Evolutionary conservation across 805 yeast genomes (phyloP), one percentile per base, ranked within the genome.

Genomic region (Wickerhamiella azyma): DNA sequence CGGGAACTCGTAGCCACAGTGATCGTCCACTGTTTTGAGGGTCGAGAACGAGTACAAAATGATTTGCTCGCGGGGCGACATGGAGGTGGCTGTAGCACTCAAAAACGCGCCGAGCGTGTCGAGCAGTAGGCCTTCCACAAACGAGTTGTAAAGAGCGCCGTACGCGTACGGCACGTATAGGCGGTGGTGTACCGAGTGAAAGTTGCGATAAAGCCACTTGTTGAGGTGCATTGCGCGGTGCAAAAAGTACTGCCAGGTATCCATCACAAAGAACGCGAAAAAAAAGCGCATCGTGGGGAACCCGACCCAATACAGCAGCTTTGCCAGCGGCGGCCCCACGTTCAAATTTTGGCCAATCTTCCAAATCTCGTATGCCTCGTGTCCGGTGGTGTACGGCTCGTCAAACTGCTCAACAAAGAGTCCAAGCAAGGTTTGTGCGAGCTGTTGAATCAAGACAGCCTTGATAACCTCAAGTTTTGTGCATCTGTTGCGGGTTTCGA

Each of bases 1-100:
- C 13, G 97, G 97, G 47, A 92, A 69, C 26, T 88, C 77, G 63
- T 89, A 92, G n/a, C 98, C 98, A 64, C 97, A 92, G 65, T 92
- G 98, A 63, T 92, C 98, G 62, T 92, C 97, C 42, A 92, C 95
- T 1, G 98, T 92, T 64, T 92, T 92, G 74, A 92, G 64, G 1
- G 98, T 92, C 13, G 96, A 84, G 61, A 92, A 85, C 1, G 89
- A 77, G 65, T 71, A 92, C 46, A 92, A 66, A 10, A 81, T 53
- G 18, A 82, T 66, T 43, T 80, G 68, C 65, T 92, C 97, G 48
- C 95, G 76, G 41, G 85, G 82, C 2, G 82, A 66, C 51, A 92
- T 67, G 2, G 72, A 69, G 1, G 82, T 72, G 7, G 75, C 51
- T 33, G 83, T 52, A 49, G 78, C 72, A 1, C 95, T 89, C 32